Percentiles rank a stretch among this genome's conserved stretches.
Conservation (phyloP, 306 rosid species). For the Dicorynia guianensis region DNA sequence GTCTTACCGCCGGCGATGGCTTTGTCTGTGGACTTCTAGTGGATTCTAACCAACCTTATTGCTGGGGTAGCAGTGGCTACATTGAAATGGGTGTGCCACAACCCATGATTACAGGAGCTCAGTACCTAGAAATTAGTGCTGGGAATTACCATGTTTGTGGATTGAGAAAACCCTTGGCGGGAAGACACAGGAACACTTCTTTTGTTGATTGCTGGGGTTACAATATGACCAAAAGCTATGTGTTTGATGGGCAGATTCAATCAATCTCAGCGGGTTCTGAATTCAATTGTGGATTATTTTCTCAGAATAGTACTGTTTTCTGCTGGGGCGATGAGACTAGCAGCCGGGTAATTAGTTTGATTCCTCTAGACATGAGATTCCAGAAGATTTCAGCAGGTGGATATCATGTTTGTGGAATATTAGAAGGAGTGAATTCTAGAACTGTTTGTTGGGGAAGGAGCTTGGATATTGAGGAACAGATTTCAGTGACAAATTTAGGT, state of each 20-base stretch:
- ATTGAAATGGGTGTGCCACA: constrained; percentile 91
- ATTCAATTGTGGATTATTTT: constrained; percentile 84
- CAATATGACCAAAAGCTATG: constrained; percentile 83
- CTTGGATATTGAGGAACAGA: constrained; percentile 71
- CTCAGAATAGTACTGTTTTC: constrained; percentile 80
- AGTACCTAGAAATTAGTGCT: constrained; percentile 87
- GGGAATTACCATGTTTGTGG: constrained; percentile 95
- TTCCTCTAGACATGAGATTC: constrained; percentile 64
- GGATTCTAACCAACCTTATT: constrained; percentile 83
- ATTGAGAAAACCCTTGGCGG: constrained; percentile 64
- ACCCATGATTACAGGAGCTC: constrained; percentile 70
- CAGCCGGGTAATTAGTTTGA: constrained; percentile 64
- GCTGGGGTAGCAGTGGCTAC: constrained; percentile 87
- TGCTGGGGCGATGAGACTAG: constrained; percentile 93
- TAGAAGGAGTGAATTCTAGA: constrained; percentile 65
- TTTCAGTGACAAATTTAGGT: constrained; percentile 57
- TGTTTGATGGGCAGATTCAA: constrained; percentile 75
- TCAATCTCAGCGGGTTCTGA: constrained; percentile 88
- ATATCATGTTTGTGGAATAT: constrained; percentile 89
- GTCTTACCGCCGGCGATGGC: constrained; percentile 87
- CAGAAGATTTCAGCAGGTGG: constrained; percentile 84
- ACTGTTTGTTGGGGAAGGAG: constrained; percentile 93
- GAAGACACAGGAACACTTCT: constrained; percentile 64
- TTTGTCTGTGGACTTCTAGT: constrained; percentile 90
- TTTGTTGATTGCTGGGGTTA: constrained; percentile 97